Evolutionary conservation across 2,329 filamentous ascomycete genomes (phyloP).

Genomic region (Epichloe elymi): DNA sequence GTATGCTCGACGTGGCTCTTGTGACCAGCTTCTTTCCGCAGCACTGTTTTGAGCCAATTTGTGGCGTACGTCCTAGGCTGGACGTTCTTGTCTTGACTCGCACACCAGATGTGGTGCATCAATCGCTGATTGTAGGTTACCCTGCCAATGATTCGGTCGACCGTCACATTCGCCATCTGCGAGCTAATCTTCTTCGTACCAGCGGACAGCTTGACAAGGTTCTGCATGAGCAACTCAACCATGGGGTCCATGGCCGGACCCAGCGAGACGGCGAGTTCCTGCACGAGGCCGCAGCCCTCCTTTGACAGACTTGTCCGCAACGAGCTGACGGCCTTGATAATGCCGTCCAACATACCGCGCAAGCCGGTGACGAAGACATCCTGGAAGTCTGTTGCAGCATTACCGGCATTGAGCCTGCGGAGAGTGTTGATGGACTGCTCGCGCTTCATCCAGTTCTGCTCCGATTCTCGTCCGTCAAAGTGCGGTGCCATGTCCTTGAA

Average conservation of each 20-base stretch:
- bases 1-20: slow-evolving; percentile 74
- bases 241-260: slow-evolving; percentile 73
- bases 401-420: slow-evolving; percentile 68
- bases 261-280: slow-evolving; percentile 67
- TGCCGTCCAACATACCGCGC: slow-evolving; percentile 68
- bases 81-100: slow-evolving; percentile 86
- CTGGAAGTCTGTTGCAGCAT: slow-evolving; percentile 64
- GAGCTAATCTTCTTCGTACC: slow-evolving; percentile 88
- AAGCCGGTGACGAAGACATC: slow-evolving; percentile 57
- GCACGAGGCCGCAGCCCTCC: slow-evolving; percentile 70
- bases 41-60: slow-evolving; percentile 71
- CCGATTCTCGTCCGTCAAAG: slow-evolving; percentile 81
- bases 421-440: slow-evolving; percentile 71
- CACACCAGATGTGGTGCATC: slow-evolving; percentile 72
- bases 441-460: slow-evolving; percentile 80
- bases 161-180: slow-evolving; percentile 65
- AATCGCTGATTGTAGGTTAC: slow-evolving; percentile 69
- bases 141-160: slow-evolving; percentile 68
- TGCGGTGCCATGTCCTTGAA: slow-evolving; percentile 66
- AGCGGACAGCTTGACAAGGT: slow-evolving; percentile 76
- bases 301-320: slow-evolving; percentile 82
- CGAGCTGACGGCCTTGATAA: slow-evolving; percentile 73
- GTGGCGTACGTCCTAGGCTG: slow-evolving; percentile 68
- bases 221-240: slow-evolving; percentile 82
- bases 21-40: slow-evolving; percentile 65